These are phyloP conservation scores for Botrytis paeoniae DNA, from an alignment of 2,329 filamentous ascomycete species.

Conservation along the genomic window DNA sequence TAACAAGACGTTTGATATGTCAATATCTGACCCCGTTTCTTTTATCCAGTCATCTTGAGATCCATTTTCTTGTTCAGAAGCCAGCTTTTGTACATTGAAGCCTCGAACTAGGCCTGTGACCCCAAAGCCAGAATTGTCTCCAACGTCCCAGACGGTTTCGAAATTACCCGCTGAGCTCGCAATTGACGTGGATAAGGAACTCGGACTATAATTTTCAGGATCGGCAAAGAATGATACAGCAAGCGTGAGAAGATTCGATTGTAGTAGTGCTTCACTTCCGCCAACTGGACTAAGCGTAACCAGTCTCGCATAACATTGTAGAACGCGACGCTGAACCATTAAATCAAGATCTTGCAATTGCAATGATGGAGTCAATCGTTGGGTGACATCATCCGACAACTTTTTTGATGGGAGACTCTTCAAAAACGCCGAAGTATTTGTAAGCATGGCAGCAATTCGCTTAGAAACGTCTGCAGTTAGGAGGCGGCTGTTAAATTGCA, in stretches of 20 bases:
- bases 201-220: slow-evolving; percentile 81
- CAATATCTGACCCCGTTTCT: slow-evolving; percentile 58
- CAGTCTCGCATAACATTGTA: slow-evolving; percentile 92
- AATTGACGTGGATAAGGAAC: slow-evolving; percentile 84
- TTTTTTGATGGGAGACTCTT: slow-evolving; percentile 80
- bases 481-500: slow-evolving; percentile 88
- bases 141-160: slow-evolving; percentile 91
- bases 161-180: slow-evolving; percentile 86
- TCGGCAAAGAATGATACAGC: slow-evolving; percentile 92
- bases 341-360: slow-evolving; percentile 87
- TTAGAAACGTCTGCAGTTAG: slow-evolving; percentile 93
- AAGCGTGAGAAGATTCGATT: slow-evolving; percentile 86
- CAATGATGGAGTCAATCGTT: slow-evolving; percentile 78
- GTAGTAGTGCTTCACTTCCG: slow-evolving; percentile 79
- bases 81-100: slow-evolving; percentile 67
- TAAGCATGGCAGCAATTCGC: slow-evolving; percentile 87
- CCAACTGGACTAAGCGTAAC: slow-evolving; percentile 84
- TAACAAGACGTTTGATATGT: slow-evolving; percentile 59
- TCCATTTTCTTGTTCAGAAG: slow-evolving; percentile 63
- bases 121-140: slow-evolving; percentile 92
- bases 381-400: slow-evolving; percentile 79
- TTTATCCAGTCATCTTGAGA: slow-evolving; percentile 49
- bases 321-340: slow-evolving; percentile 87
- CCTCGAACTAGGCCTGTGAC: slow-evolving; percentile 81
- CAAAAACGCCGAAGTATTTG: slow-evolving; percentile 90